Evolutionary conservation across 192 early-diverging fungal species (phyloP).

Genomic region (Thoreauomyces humboldtii): DNA sequence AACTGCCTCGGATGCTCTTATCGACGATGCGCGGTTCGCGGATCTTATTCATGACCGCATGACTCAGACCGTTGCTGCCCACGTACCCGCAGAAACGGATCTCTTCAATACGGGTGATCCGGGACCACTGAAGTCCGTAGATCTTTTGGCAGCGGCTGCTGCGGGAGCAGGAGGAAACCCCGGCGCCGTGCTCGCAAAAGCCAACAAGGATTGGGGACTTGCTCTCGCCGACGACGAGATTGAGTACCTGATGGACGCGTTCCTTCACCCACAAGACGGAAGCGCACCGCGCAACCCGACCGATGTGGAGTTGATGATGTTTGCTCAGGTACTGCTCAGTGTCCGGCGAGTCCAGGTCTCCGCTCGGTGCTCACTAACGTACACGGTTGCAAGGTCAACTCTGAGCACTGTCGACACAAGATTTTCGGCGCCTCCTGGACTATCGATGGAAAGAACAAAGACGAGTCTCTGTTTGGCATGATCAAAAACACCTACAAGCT

Average conservation of each 20-base stretch:
- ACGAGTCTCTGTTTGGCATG: constrained; percentile 91
- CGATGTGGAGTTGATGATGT: constrained; percentile 99
- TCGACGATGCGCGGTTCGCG: constrained; percentile 40
- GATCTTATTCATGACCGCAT: constrained; percentile 84
- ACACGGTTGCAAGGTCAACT: too few species aligned
- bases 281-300: constrained; percentile 82
- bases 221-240: constrained; percentile 97
- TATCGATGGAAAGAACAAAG: constrained; percentile 80
- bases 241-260: constrained; percentile 87
- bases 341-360: too few species aligned
- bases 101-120: constrained; percentile 66
- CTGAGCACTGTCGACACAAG: constrained; percentile 99
- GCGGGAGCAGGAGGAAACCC: constrained; percentile 42
- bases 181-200: constrained; percentile 63
- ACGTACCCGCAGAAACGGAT: constrained; percentile 59
- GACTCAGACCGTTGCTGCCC: constrained; percentile 73
- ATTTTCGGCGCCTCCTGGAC: constrained; percentile 99
- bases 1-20: not conserved
- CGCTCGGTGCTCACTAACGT: too few species aligned
- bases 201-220: constrained; percentile 88
- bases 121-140: constrained; percentile 61
- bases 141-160: constrained; percentile 42
- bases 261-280: constrained; percentile 51
- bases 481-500: constrained; percentile 90
- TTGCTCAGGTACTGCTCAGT: too few species aligned